A percentile compares a stretch with the other conserved stretches of the same genome.
These are phyloP conservation scores for Kwoniella shivajii DNA, from an alignment of 1,284 basidiomycete species.

Conservation along the genomic window DNA sequence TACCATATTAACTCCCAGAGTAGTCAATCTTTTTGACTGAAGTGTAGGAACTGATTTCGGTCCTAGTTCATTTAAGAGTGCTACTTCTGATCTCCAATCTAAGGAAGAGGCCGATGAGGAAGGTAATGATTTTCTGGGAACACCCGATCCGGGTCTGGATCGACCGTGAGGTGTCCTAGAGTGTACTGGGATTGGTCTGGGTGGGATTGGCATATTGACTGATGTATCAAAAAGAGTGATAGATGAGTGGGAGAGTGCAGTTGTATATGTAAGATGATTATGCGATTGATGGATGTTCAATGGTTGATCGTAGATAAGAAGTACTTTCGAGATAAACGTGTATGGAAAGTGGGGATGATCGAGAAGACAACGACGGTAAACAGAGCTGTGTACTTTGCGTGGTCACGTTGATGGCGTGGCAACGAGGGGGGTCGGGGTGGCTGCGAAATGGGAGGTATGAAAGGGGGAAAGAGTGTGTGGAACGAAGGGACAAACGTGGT, in stretches of 20 bases:
- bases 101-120: conserved; percentile 9
- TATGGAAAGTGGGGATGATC: no score
- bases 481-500: background rate
- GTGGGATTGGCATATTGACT: conserved; percentile 41
- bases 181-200: conserved; percentile 36
- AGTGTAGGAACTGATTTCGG: conserved; percentile 7
- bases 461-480: background rate
- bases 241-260: background rate
- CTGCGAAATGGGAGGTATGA: background rate
- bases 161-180: background rate
- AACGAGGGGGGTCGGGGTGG: background rate
- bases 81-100: conserved; percentile 43
- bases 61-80: conserved; percentile 22
- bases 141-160: conserved; percentile 23
- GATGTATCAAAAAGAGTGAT: background rate
- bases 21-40: background rate
- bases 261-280: background rate
- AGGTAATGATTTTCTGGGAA: conserved; percentile 24
- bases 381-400: no score
- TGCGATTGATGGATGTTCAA: background rate
- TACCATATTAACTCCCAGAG: background rate
- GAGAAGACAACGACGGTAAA: no score
- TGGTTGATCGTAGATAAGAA: no score
- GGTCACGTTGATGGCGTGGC: background rate
- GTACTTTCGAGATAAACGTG: no score